Percentiles rank a stretch among this genome's conserved stretches.
phyloP scores from a whole-genome alignment of 805 yeast genomes.

The Monosporozyma aquatica region DNA sequence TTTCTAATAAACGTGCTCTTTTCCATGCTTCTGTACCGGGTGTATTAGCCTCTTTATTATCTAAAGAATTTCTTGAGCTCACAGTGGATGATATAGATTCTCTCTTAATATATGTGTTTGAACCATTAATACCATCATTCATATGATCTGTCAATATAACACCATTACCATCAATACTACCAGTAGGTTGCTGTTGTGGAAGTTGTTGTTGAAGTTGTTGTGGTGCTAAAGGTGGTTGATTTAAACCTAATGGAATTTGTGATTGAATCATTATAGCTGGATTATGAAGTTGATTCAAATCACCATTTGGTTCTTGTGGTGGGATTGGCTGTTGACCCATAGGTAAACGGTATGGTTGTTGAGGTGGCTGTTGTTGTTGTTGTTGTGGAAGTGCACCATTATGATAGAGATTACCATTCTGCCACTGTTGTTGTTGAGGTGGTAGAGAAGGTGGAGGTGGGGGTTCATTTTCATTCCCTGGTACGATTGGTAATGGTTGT shows the following conservation, averaged over 20 bases:
- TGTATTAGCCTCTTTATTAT: constrained; percentile 34
- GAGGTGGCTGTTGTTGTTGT: not conserved
- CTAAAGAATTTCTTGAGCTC: not conserved
- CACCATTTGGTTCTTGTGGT: not conserved
- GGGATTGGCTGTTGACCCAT: not conserved
- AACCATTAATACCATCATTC: not conserved
- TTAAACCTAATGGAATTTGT: not conserved
- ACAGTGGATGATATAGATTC: not conserved
- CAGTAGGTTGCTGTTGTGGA: not conserved
- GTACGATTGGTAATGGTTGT: not conserved
- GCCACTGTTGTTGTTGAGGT: not conserved
- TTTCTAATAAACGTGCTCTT: constrained; percentile 48
- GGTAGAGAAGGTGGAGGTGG: not conserved
- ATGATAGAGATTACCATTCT: not conserved
- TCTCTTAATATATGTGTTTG: not conserved
- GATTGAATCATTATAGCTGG: not conserved
- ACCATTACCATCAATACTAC: too few relatives aligned
- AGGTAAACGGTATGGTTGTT: not conserved
- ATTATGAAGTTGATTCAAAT: too few relatives aligned
- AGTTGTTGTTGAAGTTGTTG: constrained; percentile 6
- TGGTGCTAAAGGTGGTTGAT: not conserved
- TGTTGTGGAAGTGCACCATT: not conserved
- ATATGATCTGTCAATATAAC: not conserved
- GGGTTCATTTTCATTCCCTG: not conserved
- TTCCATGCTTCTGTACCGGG: constrained; percentile 69